These are phyloP conservation scores for Pinus taeda DNA, from an alignment of 75 land plant species.

Conservation along the genomic window DNA sequence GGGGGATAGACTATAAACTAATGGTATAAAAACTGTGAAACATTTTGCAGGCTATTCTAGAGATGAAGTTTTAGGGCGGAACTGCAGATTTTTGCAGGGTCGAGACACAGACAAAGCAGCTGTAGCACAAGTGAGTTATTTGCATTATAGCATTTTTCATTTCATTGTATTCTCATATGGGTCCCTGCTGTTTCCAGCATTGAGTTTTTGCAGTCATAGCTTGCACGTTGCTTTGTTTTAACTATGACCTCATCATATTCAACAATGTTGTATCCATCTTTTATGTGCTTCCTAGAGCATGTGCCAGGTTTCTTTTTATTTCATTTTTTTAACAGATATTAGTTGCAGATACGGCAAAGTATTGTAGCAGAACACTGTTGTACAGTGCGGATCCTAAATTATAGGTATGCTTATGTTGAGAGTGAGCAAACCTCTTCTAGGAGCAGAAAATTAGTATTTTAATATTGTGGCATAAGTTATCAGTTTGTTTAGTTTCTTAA, in stretches of 20 bases:
- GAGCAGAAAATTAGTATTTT: not conserved
- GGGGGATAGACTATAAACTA: not conserved
- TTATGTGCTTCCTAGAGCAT: not conserved
- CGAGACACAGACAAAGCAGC: slow-evolving; percentile 45
- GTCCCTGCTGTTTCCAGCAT: not conserved
- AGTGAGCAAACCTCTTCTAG: not conserved
- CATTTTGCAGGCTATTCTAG: slow-evolving; percentile 45
- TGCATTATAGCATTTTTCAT: not conserved
- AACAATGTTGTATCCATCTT: not conserved
- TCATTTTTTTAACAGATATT: not conserved
- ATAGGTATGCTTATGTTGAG: slow-evolving; percentile 50
- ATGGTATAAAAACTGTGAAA: not conserved
- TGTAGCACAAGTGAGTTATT: slow-evolving; percentile 1
- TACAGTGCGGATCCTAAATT: slow-evolving; percentile 80
- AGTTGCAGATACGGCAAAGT: slow-evolving; percentile 58
- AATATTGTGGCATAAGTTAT: not conserved
- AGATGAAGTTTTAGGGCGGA: slow-evolving; percentile 74
- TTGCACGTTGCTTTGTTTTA: not conserved
- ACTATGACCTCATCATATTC: not conserved
- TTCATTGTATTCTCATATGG: not conserved
- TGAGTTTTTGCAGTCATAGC: not conserved
- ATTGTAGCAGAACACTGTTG: slow-evolving; percentile 49
- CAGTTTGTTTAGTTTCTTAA: not conserved
- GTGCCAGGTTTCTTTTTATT: not conserved
- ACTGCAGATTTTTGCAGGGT: slow-evolving; percentile 84